A percentile compares a stretch with the other conserved stretches of the same genome.
These are phyloP conservation scores for Cladorrhinum sp. DNA, from an alignment of 2,329 filamentous ascomycete genomes.

Conservation along the genomic window DNA sequence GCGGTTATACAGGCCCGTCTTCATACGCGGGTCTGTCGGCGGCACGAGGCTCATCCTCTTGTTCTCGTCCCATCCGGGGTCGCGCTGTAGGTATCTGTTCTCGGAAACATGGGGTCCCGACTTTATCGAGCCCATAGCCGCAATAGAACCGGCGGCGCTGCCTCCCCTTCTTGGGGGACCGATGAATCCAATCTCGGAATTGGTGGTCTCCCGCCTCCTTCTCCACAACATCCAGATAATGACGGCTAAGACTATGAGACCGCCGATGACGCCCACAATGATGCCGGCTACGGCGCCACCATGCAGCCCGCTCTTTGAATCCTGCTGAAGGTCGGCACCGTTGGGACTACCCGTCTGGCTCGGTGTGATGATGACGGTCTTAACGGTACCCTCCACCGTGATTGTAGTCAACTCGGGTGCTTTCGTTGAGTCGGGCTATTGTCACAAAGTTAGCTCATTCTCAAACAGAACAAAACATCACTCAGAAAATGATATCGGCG, in stretches of 20 bases:
- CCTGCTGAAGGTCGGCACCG: background rate
- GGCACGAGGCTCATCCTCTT: constrained; percentile 50
- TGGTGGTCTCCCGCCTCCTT: constrained; percentile 41
- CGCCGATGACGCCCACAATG: constrained; percentile 48
- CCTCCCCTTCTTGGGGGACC: constrained; percentile 48
- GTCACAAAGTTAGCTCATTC: constrained; percentile 12
- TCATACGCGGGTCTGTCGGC: constrained; percentile 61
- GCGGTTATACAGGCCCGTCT: constrained; percentile 54
- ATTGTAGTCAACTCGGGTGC: constrained; percentile 46
- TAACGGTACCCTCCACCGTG: constrained; percentile 51
- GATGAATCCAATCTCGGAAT: constrained; percentile 42
- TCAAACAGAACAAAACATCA: background rate
- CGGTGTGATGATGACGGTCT: constrained; percentile 54
- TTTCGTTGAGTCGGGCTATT: constrained; percentile 24
- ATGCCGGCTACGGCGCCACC: constrained; percentile 52
- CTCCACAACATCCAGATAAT: constrained; percentile 36
- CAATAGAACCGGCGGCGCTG: constrained; percentile 41
- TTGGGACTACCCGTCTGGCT: constrained; percentile 28
- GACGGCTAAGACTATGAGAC: constrained; percentile 41
- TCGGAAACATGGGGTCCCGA: background rate
- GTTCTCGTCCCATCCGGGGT: constrained; percentile 32
- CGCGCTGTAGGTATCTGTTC: background rate
- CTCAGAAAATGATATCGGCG: constrained; percentile 1
- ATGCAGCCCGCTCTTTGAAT: constrained; percentile 35
- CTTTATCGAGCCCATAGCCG: background rate